Base-by-base conservation (phyloP, 495 filamentous ascomycete species). In the Melanomma pulvis-pyrius region DNA sequence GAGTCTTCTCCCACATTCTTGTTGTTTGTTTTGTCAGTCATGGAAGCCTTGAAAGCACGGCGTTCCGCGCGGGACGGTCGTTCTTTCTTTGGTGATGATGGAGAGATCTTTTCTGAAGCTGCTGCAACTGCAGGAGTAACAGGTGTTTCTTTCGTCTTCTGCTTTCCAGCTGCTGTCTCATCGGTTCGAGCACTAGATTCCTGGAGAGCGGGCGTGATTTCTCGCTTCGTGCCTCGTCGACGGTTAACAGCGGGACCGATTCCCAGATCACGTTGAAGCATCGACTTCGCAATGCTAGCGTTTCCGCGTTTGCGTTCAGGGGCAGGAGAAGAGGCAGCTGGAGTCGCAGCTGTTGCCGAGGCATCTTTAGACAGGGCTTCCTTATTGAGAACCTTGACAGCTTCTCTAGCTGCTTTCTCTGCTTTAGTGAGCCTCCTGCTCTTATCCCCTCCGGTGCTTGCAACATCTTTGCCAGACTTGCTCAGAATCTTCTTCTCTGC, bases 201-300 rank as follows among this genome's bases (percentile, higher is more conserved):
- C 19, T 56, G 56, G 3, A 36, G 19, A 36, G 65, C 58, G n/a
- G 69, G 46, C 19, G 60, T 66, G 26, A 59, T 48, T 29, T 72
- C 70, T 29, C 80, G 79, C 59, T 77, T 77, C 66, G 82, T 78
- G 44, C 82, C 80, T 47, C 80, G 75, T 48, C 69, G 71, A 49
- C 77, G 74, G 57, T 84, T 83, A 6, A 85, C 55, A 28, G 65
- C 70, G 32, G 70, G 70, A 39, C 86, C 85, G n/a, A 98, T 82
- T 19, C 93, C 94, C 19, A 97, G 80, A 75, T 98, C 94, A 17
- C 93, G 87, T 70, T 97, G 92, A 24, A 98, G 77, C 63, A 98
- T 96, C 49, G 88, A 87, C 19, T 92, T 91, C 5, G 92, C 92
- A 25, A 84, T 88, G 29, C 87, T 84, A 36, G 86, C 88, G 66